Evolutionary conservation across 208 protist genomes (phyloP), one percentile per base, ranked within the genome.

Genomic region (Polymyxa betae): DNA sequence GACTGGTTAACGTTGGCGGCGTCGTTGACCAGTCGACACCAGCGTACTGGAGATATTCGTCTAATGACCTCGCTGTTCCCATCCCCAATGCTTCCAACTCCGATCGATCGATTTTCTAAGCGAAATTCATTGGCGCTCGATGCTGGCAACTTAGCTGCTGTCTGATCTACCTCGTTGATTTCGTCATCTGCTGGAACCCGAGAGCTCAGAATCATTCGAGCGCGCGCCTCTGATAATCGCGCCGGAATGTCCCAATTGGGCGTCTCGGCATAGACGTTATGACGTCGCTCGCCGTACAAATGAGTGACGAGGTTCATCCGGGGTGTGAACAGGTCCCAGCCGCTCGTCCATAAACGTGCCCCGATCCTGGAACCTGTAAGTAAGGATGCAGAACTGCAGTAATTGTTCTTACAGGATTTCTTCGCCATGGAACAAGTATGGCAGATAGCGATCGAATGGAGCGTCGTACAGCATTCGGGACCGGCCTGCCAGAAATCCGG

Each of bases 381-480:
- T 29, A 24, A 60, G 49, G 24, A 24, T 5, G 5, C 5, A 60
- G 49, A 24, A 24, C 49, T 5, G 49, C 49, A 29, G 24, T 5
- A 60, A 24, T 29, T 29, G 5, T 24, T 60, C 49, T 60, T 5
- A 60, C 49, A 82, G 72, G 5, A 82, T 82, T n/a, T 82, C 72
- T n/a, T 82, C 72, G 72, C 72, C 72, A 43, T 82, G 72, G 72
- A 82, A 82, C 72, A 82, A n/a, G 72, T 38, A 82, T 20, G n/a
- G 72, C 5, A 82, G 72, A 43, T 82, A 82, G 35, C 72, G n/a
- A 43, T 82, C 72, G n/a, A 40, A 82, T 20, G 72, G 72, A n/a
- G 40, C 72, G 72, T 82, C 72, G n/a, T 82, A n/a, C 16, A 82
- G 35, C 5, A 35, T 45, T 20, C 35, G 35, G 72, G 72, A 5